Percentiles rank a stretch among this genome's conserved stretches.
Conservation (phyloP, 306 rosid species). For the Dryas alaskensis region DNA sequence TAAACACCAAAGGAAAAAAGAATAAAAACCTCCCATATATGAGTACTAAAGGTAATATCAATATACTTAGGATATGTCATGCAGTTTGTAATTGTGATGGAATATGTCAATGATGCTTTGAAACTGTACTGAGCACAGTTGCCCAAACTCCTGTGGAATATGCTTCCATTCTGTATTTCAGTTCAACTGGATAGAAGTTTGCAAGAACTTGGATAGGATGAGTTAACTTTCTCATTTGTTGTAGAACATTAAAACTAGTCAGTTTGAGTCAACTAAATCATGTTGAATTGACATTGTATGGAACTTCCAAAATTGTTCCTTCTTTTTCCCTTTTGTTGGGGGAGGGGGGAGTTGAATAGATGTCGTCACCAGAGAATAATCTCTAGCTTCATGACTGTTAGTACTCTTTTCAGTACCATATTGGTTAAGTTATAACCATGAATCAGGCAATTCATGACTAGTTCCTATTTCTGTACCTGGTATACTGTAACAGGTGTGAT, state of each 20-base stretch:
- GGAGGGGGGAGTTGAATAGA: not conserved
- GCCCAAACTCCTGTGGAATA: not conserved
- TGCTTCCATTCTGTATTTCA: not conserved
- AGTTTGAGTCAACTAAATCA: not conserved
- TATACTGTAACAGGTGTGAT: slow-evolving; percentile 68
- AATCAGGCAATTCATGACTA: not conserved
- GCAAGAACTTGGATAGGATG: not conserved
- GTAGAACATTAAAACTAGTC: not conserved
- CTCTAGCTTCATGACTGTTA: not conserved
- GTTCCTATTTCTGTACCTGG: slow-evolving; percentile 13
- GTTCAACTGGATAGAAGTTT: not conserved
- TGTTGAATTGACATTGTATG: not conserved
- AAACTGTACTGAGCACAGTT: not conserved
- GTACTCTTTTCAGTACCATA: not conserved
- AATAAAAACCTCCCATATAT: not conserved
- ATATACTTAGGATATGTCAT: not conserved
- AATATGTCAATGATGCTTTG: not conserved
- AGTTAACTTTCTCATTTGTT: not conserved
- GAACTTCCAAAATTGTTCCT: not conserved
- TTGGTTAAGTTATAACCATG: not conserved
- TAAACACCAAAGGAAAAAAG: not conserved
- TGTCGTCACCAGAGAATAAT: not conserved
- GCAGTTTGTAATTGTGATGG: not conserved
- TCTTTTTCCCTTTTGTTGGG: not conserved
- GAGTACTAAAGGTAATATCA: not conserved